These are phyloP conservation scores for Hypoxylon crocopeplum DNA, from an alignment of 495 filamentous ascomycete genomes.

Conservation along the genomic window DNA sequence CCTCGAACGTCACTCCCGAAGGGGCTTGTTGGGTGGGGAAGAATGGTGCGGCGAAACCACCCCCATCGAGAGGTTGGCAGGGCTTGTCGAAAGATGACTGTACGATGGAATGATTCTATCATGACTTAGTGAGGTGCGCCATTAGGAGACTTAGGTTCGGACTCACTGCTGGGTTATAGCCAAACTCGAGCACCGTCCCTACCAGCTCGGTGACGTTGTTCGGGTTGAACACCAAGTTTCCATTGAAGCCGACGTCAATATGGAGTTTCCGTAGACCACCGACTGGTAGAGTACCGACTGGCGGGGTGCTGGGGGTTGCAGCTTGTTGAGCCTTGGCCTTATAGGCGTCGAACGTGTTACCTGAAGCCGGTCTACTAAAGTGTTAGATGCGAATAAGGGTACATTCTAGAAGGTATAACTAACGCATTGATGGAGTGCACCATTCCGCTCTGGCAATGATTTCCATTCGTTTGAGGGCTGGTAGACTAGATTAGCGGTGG, in stretches of 20 bases:
- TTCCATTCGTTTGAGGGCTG: conserved; percentile 45
- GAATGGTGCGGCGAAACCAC: conserved; percentile 53
- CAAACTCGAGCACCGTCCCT: conserved; percentile 47
- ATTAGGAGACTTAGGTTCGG: background rate
- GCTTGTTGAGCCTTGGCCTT: conserved; percentile 38
- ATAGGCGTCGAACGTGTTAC: conserved; percentile 48
- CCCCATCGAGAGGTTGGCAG: conserved; percentile 44
- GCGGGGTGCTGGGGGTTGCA: conserved; percentile 39
- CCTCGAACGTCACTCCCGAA: conserved; percentile 49
- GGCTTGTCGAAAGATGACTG: conserved; percentile 52
- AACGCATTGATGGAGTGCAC: conserved; percentile 50
- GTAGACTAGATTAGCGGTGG: conserved; percentile 2
- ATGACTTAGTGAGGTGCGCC: background rate
- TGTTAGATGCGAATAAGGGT: conserved; percentile 10
- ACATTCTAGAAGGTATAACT: conserved; percentile 6
- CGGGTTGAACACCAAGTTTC: conserved; percentile 43
- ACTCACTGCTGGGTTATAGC: conserved; percentile 41
- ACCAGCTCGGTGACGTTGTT: conserved; percentile 47
- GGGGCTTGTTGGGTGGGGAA: conserved; percentile 45
- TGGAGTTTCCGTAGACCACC: conserved; percentile 43
- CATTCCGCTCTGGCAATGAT: conserved; percentile 53
- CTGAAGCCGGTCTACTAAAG: conserved; percentile 33
- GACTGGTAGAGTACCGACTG: conserved; percentile 39
- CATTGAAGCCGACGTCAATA: conserved; percentile 47
- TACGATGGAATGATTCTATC: conserved; percentile 50